These are phyloP conservation scores for Leccinum olivaceopallidum DNA, from an alignment of 768 basidiomycete genomes.

Conservation along the genomic window DNA sequence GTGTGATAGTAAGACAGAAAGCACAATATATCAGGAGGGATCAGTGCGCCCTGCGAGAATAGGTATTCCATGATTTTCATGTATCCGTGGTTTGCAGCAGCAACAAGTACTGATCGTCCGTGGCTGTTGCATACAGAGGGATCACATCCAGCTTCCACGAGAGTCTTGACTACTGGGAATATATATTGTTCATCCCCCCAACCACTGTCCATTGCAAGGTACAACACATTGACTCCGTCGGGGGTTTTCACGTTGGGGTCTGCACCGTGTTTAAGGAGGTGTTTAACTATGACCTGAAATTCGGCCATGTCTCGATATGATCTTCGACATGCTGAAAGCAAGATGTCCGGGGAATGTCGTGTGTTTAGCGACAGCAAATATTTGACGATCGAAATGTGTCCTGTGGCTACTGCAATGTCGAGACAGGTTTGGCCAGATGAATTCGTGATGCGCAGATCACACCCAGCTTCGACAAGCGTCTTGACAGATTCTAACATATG, in stretches of 20 bases:
- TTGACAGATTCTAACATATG: not conserved
- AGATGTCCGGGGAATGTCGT: not conserved
- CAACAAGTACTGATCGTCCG: accelerated
- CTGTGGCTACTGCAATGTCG: not conserved
- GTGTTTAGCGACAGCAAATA: not conserved
- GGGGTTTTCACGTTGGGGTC: not conserved
- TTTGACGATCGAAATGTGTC: not conserved
- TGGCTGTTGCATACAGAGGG: not conserved
- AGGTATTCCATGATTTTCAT: not conserved
- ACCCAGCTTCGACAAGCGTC: not conserved
- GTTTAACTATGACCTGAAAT: not conserved
- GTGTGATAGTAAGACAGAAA: accelerated
- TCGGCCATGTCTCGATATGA: too few relatives aligned
- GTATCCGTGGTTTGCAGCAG: not conserved
- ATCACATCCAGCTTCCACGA: not conserved
- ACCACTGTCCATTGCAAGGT: not conserved
- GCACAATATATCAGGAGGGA: not conserved
- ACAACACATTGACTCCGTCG: not conserved
- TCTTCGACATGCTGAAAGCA: too few relatives aligned
- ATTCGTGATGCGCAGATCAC: not conserved
- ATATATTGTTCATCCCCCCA: accelerated
- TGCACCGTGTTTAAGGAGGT: not conserved
- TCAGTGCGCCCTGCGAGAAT: not conserved
- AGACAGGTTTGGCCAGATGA: not conserved
- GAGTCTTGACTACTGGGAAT: not conserved